Conservation (phyloP, 805 yeast genomes). For the Cyberlindnera maritima region DNA sequence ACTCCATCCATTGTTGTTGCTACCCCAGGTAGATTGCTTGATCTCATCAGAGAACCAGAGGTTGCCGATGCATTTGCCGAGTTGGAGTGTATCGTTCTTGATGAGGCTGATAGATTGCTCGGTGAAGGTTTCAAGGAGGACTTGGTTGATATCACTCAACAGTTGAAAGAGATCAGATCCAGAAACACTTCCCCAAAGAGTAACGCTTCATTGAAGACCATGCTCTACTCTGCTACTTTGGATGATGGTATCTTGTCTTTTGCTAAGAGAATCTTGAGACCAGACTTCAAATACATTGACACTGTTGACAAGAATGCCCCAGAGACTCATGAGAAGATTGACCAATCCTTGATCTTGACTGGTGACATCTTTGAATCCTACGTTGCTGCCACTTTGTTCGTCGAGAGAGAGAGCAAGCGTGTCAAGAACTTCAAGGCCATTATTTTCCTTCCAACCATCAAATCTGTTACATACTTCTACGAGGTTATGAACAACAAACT, state of each 20-base stretch:
- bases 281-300: slow-evolving; percentile 60
- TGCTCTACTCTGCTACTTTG: slow-evolving; percentile 87
- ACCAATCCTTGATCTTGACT: slow-evolving; percentile 61
- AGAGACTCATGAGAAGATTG: slow-evolving; percentile 75
- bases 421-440: slow-evolving; percentile 65
- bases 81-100: slow-evolving; percentile 68
- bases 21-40: slow-evolving; percentile 85
- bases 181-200: slow-evolving; percentile 28
- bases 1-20: slow-evolving; percentile 70
- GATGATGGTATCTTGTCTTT: slow-evolving; percentile 63
- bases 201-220: slow-evolving; percentile 49
- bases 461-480: slow-evolving; percentile 51
- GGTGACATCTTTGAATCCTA: slow-evolving; percentile 54
- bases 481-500: slow-evolving; percentile 23
- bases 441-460: slow-evolving; percentile 77
- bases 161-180: slow-evolving; percentile 38
- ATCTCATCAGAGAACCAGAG: slow-evolving; percentile 48
- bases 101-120: slow-evolving; percentile 88
- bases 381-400: slow-evolving; percentile 52
- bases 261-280: slow-evolving; percentile 58
- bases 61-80: slow-evolving; percentile 45
- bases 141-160: slow-evolving; percentile 53
- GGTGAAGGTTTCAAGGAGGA: slow-evolving; percentile 77
- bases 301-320: slow-evolving; percentile 73
- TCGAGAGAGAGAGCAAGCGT: slow-evolving; percentile 38